Conservation (phyloP, 371 early-diverging fungal genomes). For the Encephalitozoon hellem region DNA sequence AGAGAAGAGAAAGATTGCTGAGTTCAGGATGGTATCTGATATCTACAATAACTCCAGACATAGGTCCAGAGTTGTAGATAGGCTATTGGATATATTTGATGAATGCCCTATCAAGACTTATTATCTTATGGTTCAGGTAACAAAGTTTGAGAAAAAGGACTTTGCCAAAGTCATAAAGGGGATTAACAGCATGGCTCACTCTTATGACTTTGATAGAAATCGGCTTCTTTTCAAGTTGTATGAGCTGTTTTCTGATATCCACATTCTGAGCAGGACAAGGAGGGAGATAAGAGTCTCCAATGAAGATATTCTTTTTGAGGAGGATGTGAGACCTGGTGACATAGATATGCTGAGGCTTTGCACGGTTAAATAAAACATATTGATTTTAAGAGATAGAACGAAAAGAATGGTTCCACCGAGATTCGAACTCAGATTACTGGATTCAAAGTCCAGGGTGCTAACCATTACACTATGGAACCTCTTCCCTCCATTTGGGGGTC, state of each 20-base stretch:
- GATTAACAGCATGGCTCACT: not conserved
- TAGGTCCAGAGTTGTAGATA: not conserved
- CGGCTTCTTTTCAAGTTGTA: not conserved
- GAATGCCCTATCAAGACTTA: not conserved
- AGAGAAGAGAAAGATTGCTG: not conserved
- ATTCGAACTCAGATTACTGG: constrained; percentile 67
- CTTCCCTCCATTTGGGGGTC: too few species aligned
- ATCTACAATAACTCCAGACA: not conserved
- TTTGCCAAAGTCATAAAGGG: not conserved
- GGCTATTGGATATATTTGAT: not conserved
- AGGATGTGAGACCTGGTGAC: not conserved
- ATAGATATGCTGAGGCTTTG: not conserved
- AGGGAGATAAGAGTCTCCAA: not conserved
- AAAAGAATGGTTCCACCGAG: constrained; percentile 64
- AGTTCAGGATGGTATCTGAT: not conserved
- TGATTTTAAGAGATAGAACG: not conserved
- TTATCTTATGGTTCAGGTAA: not conserved
- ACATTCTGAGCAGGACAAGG: not conserved
- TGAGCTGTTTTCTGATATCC: not conserved
- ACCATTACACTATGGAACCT: constrained; percentile 64
- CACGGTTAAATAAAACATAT: not conserved
- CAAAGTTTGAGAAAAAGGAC: not conserved
- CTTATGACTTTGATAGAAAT: not conserved
- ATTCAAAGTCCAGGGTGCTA: constrained; percentile 66
- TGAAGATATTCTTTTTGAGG: not conserved